A percentile compares a stretch with the other conserved stretches of the same genome.
These are phyloP conservation scores for Fusarium dlaminii DNA, from an alignment of 2,329 filamentous ascomycete genomes.

Conservation along the genomic window DNA sequence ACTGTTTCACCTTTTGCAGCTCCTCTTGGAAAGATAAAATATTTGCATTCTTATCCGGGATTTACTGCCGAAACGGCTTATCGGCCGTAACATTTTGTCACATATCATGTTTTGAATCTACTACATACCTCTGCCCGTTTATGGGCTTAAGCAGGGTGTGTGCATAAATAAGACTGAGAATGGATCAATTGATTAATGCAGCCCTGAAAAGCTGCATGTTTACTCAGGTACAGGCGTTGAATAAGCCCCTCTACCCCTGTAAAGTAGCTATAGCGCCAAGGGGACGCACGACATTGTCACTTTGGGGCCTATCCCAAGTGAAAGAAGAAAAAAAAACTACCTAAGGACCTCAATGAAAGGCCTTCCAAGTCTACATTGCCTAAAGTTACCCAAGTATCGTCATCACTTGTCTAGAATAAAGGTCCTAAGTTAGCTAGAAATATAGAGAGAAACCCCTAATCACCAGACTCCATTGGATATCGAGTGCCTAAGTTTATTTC, in stretches of 20 bases:
- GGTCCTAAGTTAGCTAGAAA: conserved; percentile 5
- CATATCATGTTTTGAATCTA: neutral
- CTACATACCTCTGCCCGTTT: too few relatives aligned
- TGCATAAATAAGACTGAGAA: conserved; percentile 8
- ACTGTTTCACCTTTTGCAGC: neutral
- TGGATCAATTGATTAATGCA: conserved; percentile 15
- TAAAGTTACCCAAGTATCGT: neutral
- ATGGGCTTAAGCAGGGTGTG: neutral
- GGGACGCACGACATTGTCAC: neutral
- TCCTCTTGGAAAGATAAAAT: neutral
- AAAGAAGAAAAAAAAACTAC: too few relatives aligned
- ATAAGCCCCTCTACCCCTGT: neutral
- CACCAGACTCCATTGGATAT: neutral
- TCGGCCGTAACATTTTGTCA: neutral
- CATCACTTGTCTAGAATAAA: neutral
- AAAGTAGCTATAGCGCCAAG: neutral
- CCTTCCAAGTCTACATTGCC: neutral
- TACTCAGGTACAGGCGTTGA: conserved; percentile 1
- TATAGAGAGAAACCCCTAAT: conserved; percentile 8
- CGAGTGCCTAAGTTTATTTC: neutral
- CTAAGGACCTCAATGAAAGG: neutral
- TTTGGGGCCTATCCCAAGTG: neutral
- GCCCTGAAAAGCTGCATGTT: conserved; percentile 5
- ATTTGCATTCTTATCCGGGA: neutral
- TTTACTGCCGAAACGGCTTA: neutral